These are phyloP conservation scores for Solanum gandarillasii DNA, from an alignment of 257 asterid species.

Conservation along the genomic window DNA sequence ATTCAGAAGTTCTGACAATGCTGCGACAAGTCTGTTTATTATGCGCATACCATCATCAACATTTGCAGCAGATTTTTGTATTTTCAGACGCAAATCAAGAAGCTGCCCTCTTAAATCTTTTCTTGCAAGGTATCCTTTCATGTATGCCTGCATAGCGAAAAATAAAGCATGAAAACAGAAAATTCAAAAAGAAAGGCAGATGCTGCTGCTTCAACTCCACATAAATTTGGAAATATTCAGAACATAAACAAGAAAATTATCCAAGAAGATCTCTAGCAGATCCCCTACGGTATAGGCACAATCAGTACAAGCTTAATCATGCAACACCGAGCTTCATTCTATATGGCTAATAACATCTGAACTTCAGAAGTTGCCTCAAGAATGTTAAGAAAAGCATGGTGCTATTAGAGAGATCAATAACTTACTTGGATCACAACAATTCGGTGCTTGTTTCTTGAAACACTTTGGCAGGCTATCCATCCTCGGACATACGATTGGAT, in stretches of 20 bases:
- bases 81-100: slow-evolving; percentile 55
- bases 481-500: slow-evolving; percentile 67
- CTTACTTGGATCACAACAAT: slow-evolving; percentile 66
- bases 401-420: background rate
- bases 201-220: background rate
- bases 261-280: background rate
- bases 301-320: background rate
- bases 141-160: slow-evolving; percentile 44
- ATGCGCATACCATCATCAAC: slow-evolving; percentile 72
- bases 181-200: background rate
- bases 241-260: background rate
- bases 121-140: slow-evolving; percentile 86
- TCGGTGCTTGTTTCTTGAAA: slow-evolving; percentile 28
- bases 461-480: slow-evolving; percentile 45
- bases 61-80: slow-evolving; percentile 86
- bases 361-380: background rate
- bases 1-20: slow-evolving; percentile 72
- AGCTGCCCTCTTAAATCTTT: slow-evolving; percentile 58
- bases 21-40: slow-evolving; percentile 80
- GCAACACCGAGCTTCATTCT: background rate
- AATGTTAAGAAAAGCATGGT: background rate
- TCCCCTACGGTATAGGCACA: background rate
- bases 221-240: background rate
- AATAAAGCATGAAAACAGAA: background rate
- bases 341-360: background rate